These are phyloP conservation scores for Penicillium pancosmium DNA, from an alignment of 495 filamentous ascomycete species.

Conservation along the genomic window DNA sequence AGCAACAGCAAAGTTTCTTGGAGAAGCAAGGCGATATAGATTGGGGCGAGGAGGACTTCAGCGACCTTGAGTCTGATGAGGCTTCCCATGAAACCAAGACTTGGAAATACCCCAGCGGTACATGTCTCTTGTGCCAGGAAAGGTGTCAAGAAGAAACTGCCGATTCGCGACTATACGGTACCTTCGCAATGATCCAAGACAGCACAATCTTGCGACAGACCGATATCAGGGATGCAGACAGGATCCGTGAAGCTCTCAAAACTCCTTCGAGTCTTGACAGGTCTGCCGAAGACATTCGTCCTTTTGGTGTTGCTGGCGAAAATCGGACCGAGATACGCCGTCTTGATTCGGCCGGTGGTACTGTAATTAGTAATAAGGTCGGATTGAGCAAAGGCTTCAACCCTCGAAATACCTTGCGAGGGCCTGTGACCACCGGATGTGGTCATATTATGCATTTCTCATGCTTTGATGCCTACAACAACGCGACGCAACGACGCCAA, in stretches of 20 bases:
- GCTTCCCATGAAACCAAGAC: slow-evolving; percentile 64
- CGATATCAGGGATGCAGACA: slow-evolving; percentile 75
- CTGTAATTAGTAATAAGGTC: slow-evolving; percentile 73
- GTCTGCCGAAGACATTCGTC: slow-evolving; percentile 77
- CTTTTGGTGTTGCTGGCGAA: slow-evolving; percentile 86
- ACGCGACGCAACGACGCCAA: slow-evolving; percentile 80
- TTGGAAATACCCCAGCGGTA: slow-evolving; percentile 93
- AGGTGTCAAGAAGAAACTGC: slow-evolving; percentile 97
- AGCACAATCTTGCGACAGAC: slow-evolving; percentile 89
- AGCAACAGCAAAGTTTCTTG: slow-evolving; percentile 93
- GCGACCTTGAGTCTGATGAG: slow-evolving; percentile 64
- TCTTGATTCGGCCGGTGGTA: slow-evolving; percentile 68
- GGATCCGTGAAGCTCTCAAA: slow-evolving; percentile 77
- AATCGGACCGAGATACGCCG: slow-evolving; percentile 79
- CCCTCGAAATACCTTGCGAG: slow-evolving; percentile 62
- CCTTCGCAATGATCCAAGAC: slow-evolving; percentile 84
- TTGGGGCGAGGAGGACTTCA: slow-evolving; percentile 80
- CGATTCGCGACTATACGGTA: slow-evolving; percentile 85
- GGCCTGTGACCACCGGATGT: slow-evolving; percentile 87
- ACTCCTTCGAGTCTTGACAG: slow-evolving; percentile 81
- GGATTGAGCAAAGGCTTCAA: slow-evolving; percentile 89
- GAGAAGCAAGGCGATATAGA: slow-evolving; percentile 81
- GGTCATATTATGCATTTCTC: slow-evolving; percentile 98
- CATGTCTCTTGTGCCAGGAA: slow-evolving; percentile 95
- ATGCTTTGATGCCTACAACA: slow-evolving; percentile 90